Evolutionary conservation across 2,329 filamentous ascomycete genomes (phyloP), one percentile per base, ranked within the genome.

Genomic region (Thielaviopsis populi): DNA sequence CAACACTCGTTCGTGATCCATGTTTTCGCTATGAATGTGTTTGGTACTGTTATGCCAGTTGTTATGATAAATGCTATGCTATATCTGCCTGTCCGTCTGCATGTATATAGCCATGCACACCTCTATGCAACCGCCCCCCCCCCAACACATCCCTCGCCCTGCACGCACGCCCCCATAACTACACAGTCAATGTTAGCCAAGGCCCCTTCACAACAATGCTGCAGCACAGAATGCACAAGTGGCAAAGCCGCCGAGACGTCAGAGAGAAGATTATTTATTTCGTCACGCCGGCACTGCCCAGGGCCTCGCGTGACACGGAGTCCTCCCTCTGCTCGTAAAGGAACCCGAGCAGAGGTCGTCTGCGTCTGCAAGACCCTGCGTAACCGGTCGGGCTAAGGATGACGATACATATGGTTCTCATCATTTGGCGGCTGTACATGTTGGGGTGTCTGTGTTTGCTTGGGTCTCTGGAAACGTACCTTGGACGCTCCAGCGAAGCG

Each of bases 371-470:
- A 54, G 42, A 30, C 56, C 70, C 68, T 67, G 67, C 69, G 64
- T 65, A 68, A 68, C 67, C 66, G 71, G 74, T 95, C 85, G 82
- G 90, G 79, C 89, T 95, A 95, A 95, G 90, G 90, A 95, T 95
- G 90, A 95, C 89, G 87, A 91, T 91, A 91, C 66, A 77, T 81
- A 7, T 76, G 74, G 74, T 79, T 91, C 84, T 94, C 90, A 92
- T 95, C 90, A 92, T 87, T 22, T 42, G 22, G 10, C n/a, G 33
- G 3, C 2, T 22, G 42, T 43, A 5, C 46, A 2, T 5, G 46
- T 50, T 5, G 19, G 5, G 17, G 6, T 8, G 8, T 37, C 5
- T 37, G 5, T 8, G 33, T 37, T 1, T 37, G 33, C 8, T 1
- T 37, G 33, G n/a, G n/a, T 37, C 3, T 6, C 50, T 3, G 53